Base-by-base conservation (phyloP, 164 flowering plant genomes). In the Euptelea pleiosperma region DNA sequence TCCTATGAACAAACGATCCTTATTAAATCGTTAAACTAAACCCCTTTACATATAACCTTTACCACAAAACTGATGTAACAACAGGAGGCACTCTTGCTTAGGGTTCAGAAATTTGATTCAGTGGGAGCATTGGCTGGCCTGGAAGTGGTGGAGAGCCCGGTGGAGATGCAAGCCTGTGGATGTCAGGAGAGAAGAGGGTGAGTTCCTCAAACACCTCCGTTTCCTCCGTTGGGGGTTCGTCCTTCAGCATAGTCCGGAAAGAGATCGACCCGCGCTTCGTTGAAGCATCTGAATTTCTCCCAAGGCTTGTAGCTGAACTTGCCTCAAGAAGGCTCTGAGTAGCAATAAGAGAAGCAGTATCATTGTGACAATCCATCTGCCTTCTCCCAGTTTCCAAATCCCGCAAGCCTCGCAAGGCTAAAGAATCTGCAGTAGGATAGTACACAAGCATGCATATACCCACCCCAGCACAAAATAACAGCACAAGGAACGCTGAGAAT, bases 361-460 rank as follows among this genome's bases (percentile, higher is more conserved):
- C 95, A 65, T 71, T 67, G 22, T 69, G 73, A 49, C 74, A 81
- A 52, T 69, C 80, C 24, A 57, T 14, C 59, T n/a, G 19, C 61
- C 82, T 75, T 60, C 78, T 71, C 67, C 85, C 76, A 26, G 70
- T 75, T 68, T 89, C 96, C 60, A 73, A 46, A 65, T 81, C 84
- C 47, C 61, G 74, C 37, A 71, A 46, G 55, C 61, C 69, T 67
- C 83, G 73, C 43, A 90, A 74, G 30, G 85, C 87, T 55, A 88
- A 74, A 65, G 89, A 83, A 77, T 93, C 99, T 2, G 91, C 83
- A 42, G 88, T 76, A 6, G 99, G 99, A 50, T 58, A 82, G 71
- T 88, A 90, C 1, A 90, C 97, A 55, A 93, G 96, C 76, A 85
- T 60, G 75, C 78, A 78, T 55, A 85, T 82, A 48, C 84, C 85